phyloP scores from a whole-genome alignment of 768 basidiomycete species.

The Epithele typhae region DNA sequence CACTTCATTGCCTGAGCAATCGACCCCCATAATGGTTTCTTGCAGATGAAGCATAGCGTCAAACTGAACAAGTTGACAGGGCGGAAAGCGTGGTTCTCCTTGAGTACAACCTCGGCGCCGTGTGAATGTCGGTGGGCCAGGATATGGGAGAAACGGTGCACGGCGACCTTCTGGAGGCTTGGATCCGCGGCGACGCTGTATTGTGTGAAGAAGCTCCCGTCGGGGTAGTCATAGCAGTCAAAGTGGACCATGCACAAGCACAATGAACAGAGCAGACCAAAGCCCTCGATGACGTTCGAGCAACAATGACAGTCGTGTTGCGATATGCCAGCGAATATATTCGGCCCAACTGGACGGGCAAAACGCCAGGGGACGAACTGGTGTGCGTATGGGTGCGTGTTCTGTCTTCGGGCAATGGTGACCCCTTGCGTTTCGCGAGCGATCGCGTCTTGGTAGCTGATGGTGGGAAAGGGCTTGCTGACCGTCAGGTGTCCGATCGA shows the following conservation, averaged over 20 bases:
- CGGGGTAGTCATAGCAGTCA: slow-evolving; percentile 71
- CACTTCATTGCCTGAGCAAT: slow-evolving; percentile 63
- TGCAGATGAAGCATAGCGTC: slow-evolving; percentile 65
- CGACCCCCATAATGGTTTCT: slow-evolving; percentile 70
- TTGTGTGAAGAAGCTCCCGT: slow-evolving; percentile 54
- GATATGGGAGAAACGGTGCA: slow-evolving; percentile 56
- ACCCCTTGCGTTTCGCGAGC: slow-evolving; percentile 14
- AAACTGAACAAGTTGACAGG: slow-evolving; percentile 68
- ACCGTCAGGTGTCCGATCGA: slow-evolving; percentile 63
- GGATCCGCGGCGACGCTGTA: slow-evolving; percentile 44
- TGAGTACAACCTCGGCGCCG: slow-evolving; percentile 16
- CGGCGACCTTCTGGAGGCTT: slow-evolving; percentile 51
- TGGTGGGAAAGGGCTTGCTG: slow-evolving; percentile 45
- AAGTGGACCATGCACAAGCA: slow-evolving; percentile 72
- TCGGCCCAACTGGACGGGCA: slow-evolving; percentile 22
- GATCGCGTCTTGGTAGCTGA: slow-evolving; percentile 28
- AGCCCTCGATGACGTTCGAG: slow-evolving; percentile 49
- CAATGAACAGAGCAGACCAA: slow-evolving; percentile 66
- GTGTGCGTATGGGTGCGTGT: slow-evolving; percentile 44
- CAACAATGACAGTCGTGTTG: slow-evolving; percentile 56
- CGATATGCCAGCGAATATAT: slow-evolving; percentile 27
- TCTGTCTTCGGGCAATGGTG: slow-evolving; percentile 11
- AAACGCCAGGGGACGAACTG: slow-evolving; percentile 73
- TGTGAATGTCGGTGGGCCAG: slow-evolving; percentile 29
- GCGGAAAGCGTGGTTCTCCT: slow-evolving; percentile 48